phyloP scores from a whole-genome alignment of 2,329 filamentous ascomycete genomes.

The Paracoccidioides lutzii region DNA sequence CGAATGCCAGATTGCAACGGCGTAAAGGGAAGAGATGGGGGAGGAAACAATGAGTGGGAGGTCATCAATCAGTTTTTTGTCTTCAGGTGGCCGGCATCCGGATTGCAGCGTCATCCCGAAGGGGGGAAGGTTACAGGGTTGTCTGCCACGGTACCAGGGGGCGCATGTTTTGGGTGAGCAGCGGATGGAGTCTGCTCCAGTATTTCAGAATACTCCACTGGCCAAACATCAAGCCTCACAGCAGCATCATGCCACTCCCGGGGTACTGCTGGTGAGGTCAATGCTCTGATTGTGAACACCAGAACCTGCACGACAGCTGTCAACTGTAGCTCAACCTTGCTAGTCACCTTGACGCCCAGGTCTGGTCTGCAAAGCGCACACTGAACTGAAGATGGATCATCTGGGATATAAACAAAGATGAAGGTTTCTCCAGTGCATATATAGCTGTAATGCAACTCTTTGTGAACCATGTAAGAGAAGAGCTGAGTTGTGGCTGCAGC shows the following conservation, averaged over 20 bases:
- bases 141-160: not conserved
- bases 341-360: constrained; percentile 15
- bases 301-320: constrained; percentile 23
- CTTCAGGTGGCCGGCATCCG: constrained; percentile 1
- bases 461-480: constrained; percentile 19
- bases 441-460: constrained; percentile 16
- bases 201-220: constrained; percentile 14
- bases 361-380: constrained; percentile 17
- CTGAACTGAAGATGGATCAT: constrained; percentile 14
- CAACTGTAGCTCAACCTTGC: constrained; percentile 16
- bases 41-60: not conserved
- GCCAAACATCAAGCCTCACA: constrained; percentile 14
- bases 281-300: constrained; percentile 21
- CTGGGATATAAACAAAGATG: constrained; percentile 19
- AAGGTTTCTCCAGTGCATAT: constrained; percentile 20
- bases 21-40: constrained; percentile 1
- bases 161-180: not conserved
- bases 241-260: constrained; percentile 16
- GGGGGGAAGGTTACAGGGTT: not conserved
- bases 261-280: constrained; percentile 13
- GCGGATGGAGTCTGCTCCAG: constrained; percentile 1
- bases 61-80: not conserved
- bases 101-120: not conserved
- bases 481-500: constrained; percentile 17
- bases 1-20: not conserved